Base-by-base conservation (phyloP, 177 flowering plant species). In the Vitis hybrid region DNA sequence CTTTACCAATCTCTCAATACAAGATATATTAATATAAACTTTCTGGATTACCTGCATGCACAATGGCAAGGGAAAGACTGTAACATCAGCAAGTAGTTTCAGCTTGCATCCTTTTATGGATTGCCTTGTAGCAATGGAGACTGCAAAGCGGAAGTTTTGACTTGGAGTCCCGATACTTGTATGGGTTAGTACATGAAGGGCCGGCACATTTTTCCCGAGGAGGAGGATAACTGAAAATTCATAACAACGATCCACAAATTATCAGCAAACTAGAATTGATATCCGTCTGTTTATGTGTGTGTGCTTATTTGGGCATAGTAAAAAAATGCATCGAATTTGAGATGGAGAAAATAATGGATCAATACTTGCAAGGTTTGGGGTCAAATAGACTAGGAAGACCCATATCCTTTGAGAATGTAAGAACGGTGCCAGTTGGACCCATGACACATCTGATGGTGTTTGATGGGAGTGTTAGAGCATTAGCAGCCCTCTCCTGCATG, bases 201-300 rank as follows among this genome's bases (percentile, higher is more conserved):
- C 95, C 97, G 0, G 94, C 97, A 84, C 99, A 96, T 51, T 76
- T 87, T 70, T 90, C 99, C 1, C 98, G 91, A 0, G 97, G 98
- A 48, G 94, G 92, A 68, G 99, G 99, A 77, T 96, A 96, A 68
- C 99, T 96, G 88, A 70, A 79, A 39, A 70, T 69, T 16, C 56
- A 76, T 33, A 76, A 48, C 64, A 68, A 60, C 73, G 45, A 71
- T 67, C 19, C 12, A 20, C 13, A 22, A 68, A 62, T 48, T 45
- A 68, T 76, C 62, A 59, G 61, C 55, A 74, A 52, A 62, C n/a
- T 26, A 22, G 60, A 48, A 50, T 8, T 8, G 31, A 15, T 69
- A 56, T 51, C 55, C 53, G 58, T 58, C 56, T 15, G 31, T 20
- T 22, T 51, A 3, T 60, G 26, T 59, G 55, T 2, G 6, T 66